Evolutionary conservation across 257 asterid species (phyloP), one percentile per base, ranked within the genome.

Genomic region (Nicotiana benthamiana): DNA sequence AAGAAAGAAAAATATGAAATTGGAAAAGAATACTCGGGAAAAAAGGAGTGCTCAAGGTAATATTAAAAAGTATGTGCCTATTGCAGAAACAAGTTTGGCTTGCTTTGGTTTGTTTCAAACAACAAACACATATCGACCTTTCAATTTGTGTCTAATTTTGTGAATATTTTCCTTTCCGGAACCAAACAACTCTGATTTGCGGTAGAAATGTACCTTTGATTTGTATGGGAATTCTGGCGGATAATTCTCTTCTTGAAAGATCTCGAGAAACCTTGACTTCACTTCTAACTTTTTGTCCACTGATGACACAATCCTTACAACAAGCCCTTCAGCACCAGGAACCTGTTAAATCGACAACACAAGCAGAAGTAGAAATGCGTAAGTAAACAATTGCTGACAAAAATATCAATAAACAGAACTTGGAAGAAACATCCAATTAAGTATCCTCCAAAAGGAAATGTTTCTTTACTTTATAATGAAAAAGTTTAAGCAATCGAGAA

Each of bases 231-330:
- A 93, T 82, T 92, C 99, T 9, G 85, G 43, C 1, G 99, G 97
- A 89, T 90, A 93, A 83, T 93, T 93, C 84, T 94, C 95, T 86
- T 91, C 99, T 84, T 87, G 93, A 82, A 95, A 92, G 67, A 91
- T 91, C 77, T 95, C 98, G 79, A 90, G 97, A 89, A 95, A 95
- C 59, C 97, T 97, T 48, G 97, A 90, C 60, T 95, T 95, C 5
- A 95, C 99, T 79, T 95, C 99, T 91, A 93, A 87, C 86, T 93
- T 95, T 86, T 92, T 95, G 93, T 95, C 98, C 84, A 95, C 98
- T 63, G 99, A 95, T 70, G 98, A 95, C 34, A 95, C 99, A 80
- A 95, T 97, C 87, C 99, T 86, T 9, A 95, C 92, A 79, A 95
- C 99, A 83, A 95, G 99, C 75, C 94, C 94, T 62, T 95, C 98